phyloP scores from a whole-genome alignment of 495 filamentous ascomycete species.

The Staphylotrichum longicolle region DNA sequence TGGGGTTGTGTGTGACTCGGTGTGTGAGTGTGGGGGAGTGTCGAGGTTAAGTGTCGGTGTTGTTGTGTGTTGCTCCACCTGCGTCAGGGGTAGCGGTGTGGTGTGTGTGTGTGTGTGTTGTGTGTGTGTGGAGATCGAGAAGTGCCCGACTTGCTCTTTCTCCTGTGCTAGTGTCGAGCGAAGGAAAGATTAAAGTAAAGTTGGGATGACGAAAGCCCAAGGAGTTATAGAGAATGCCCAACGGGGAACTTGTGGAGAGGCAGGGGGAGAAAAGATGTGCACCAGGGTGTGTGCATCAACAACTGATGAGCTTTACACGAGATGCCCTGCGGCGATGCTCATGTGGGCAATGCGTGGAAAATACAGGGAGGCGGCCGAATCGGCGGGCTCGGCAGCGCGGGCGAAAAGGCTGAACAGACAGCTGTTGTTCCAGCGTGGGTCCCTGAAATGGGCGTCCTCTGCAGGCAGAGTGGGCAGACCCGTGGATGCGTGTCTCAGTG shows the following conservation, averaged over 20 bases:
- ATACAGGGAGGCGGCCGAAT: constrained; percentile 27
- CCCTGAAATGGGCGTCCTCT: constrained; percentile 27
- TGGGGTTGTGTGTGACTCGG: constrained; percentile 21
- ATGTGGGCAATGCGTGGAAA: constrained; percentile 19
- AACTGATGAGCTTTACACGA: constrained; percentile 24
- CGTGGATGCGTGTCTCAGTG: constrained; percentile 37
- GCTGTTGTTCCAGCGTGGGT: constrained; percentile 27
- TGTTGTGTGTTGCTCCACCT: not conserved
- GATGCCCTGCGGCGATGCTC: constrained; percentile 30
- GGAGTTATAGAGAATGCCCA: constrained; percentile 15
- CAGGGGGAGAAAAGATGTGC: constrained; percentile 19
- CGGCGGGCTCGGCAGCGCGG: constrained; percentile 24
- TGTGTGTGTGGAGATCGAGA: constrained; percentile 18
- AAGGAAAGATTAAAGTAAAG: constrained; percentile 13
- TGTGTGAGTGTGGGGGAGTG: not conserved
- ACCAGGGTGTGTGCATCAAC: constrained; percentile 21
- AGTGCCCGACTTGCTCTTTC: constrained; percentile 21
- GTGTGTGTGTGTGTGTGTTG: constrained; percentile 21
- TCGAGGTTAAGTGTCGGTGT: constrained; percentile 16
- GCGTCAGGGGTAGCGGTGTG: constrained; percentile 6
- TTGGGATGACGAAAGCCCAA: constrained; percentile 23
- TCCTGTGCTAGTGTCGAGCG: constrained; percentile 8
- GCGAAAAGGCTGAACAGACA: constrained; percentile 25
- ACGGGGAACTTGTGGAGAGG: constrained; percentile 5
- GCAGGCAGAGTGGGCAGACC: constrained; percentile 26